Evolutionary conservation across 768 basidiomycete genomes (phyloP), one percentile per base, ranked within the genome.

Genomic region (Boletus pseudopeckii): DNA sequence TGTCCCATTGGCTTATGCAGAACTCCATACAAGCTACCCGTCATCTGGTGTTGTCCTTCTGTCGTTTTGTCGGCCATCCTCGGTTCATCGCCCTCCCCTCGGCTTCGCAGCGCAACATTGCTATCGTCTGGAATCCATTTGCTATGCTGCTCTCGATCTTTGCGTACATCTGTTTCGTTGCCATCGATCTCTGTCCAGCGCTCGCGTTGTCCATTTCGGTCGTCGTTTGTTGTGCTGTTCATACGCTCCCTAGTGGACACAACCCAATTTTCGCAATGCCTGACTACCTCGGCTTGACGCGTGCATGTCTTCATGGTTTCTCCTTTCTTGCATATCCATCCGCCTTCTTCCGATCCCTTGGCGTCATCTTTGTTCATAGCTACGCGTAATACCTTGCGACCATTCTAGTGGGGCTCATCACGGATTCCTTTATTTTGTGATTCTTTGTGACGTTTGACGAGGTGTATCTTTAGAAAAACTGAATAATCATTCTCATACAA

Each of bases 61-160:
- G 33, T 64, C 53, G 66, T 45, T 67, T 63, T 68, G 66, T 68
- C 52, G 48, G 40, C 32, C 47, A 33, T 52, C 30, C 9, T n/a
- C 39, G 20, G 49, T 48, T 42, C 41, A 34, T 50, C 30, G 37
- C 46, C 41, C 43, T 42, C 22, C 11, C 26, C 18, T 38, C 7
- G 37, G 37, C 46, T 30, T 50, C 37, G 50, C 53, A 50, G 57
- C 50, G 53, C 50, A 60, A 63, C 61, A 65, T 46, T 22, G 30
- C 50, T 65, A 58, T 45, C 43, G 37, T 54, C 18, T 53, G 61
- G 53, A 64, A 20, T 52, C 24, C 51, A 57, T 57, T 45, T 63
- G 58, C 15, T 63, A 40, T 60, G 59, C 43, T 63, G 65, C 66
- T 66, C n/a, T 57, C 39, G 63, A 66, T 67, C 65, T 62, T 50